Conservation (phyloP, 2,329 filamentous ascomycete species). For the Pseudonectria foliicola region DNA sequence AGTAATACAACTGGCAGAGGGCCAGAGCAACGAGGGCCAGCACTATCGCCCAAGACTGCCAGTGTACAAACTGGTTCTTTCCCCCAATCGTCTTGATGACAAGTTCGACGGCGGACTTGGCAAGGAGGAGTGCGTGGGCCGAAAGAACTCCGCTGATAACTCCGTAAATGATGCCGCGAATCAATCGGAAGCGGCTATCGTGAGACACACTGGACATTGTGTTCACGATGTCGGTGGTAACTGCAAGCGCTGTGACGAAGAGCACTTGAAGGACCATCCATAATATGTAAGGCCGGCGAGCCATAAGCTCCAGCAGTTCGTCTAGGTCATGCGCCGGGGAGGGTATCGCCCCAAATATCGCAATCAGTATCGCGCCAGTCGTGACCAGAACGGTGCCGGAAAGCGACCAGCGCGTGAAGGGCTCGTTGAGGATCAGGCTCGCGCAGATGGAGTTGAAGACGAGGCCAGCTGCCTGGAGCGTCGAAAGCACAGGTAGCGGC, state of each 20-base stretch:
- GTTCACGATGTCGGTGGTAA: constrained; percentile 51
- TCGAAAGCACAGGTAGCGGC: constrained; percentile 88
- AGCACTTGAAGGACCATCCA: constrained; percentile 83
- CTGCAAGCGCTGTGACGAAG: constrained; percentile 61
- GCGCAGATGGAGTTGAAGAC: constrained; percentile 99
- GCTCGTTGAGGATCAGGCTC: constrained; percentile 83
- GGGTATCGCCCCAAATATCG: constrained; percentile 86
- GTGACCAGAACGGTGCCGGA: constrained; percentile 85
- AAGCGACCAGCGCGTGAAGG: constrained; percentile 90
- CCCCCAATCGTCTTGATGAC: constrained; percentile 80
- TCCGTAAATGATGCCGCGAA: constrained; percentile 81
- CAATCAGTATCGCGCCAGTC: constrained; percentile 82
- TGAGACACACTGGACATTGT: constrained; percentile 46
- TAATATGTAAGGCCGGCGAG: constrained; percentile 66
- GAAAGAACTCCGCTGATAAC: constrained; percentile 88
- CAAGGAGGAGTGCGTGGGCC: constrained; percentile 85
- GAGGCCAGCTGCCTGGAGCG: constrained; percentile 87
- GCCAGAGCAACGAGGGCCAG: constrained; percentile 74
- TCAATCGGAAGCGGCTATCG: constrained; percentile 62
- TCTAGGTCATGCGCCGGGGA: constrained; percentile 83
- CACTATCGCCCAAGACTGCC: constrained; percentile 91
- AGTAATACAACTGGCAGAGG: constrained; percentile 86
- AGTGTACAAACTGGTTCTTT: constrained; percentile 88
- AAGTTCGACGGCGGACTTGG: constrained; percentile 93
- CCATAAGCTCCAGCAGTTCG: constrained; percentile 72